phyloP scores from a whole-genome alignment of 1,284 basidiomycete genomes.

The Uromyces viciae-fabae region DNA sequence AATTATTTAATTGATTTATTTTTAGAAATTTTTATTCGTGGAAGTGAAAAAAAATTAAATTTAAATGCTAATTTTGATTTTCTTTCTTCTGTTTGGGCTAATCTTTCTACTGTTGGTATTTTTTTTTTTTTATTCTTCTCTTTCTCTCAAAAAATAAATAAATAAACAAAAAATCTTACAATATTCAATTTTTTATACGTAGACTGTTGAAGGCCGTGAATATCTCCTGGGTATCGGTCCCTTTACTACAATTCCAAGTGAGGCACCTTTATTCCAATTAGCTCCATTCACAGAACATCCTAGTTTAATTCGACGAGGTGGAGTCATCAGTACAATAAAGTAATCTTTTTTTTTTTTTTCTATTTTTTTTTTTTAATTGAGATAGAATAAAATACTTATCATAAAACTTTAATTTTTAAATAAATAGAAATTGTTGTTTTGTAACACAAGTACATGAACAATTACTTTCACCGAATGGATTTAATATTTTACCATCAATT shows the following conservation, averaged over 20 bases:
- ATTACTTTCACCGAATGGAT: slow-evolving; percentile 60
- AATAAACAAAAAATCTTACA: no score
- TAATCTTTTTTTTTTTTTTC: slow-evolving; percentile 55
- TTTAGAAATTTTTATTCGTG: slow-evolving; percentile 77
- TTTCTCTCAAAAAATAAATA: no score
- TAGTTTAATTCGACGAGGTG: slow-evolving; percentile 76
- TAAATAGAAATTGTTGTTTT: slow-evolving; percentile 71
- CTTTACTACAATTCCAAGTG: slow-evolving; percentile 56
- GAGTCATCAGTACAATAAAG: slow-evolving; percentile 81
- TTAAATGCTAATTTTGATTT: slow-evolving; percentile 66
- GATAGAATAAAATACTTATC: background rate
- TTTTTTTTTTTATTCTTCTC: background rate
- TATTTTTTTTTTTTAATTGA: no score
- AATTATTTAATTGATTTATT: slow-evolving; percentile 45
- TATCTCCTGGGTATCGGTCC: slow-evolving; percentile 68
- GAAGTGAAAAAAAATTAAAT: slow-evolving; percentile 57
- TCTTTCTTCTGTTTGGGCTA: slow-evolving; percentile 84
- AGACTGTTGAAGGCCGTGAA: slow-evolving; percentile 67
- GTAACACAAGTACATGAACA: slow-evolving; percentile 66
- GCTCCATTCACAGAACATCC: slow-evolving; percentile 81
- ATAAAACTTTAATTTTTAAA: no score
- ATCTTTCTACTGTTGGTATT: slow-evolving; percentile 72
- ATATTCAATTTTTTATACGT: slow-evolving; percentile 4
- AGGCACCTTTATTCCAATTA: slow-evolving; percentile 77
- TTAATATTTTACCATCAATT: slow-evolving; percentile 72